Percentiles rank a stretch among this genome's conserved stretches.
phyloP scores from a whole-genome alignment of 1,139 yeast species.

The Diutina scorzettiae region DNA sequence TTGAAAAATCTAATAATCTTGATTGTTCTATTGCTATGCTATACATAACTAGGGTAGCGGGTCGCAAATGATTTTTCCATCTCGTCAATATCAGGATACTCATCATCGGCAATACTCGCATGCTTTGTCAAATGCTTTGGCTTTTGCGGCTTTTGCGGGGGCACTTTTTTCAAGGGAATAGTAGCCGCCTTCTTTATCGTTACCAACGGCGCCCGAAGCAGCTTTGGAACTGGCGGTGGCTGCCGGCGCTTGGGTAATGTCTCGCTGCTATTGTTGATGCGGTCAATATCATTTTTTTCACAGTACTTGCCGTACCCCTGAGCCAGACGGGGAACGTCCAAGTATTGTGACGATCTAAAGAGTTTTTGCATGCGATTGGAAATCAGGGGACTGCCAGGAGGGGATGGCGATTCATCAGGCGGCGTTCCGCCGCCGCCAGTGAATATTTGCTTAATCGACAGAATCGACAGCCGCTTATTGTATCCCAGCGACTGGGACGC shows the following conservation, averaged over 20 bases:
- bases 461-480: conserved; percentile 27
- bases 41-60: conserved; percentile 44
- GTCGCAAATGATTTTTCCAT: conserved; percentile 41
- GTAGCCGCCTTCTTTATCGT: neutral
- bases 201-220: neutral
- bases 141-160: conserved; percentile 54
- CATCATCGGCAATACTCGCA: conserved; percentile 20
- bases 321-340: conserved; percentile 48
- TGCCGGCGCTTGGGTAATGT: neutral
- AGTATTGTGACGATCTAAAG: conserved; percentile 32
- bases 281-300: conserved; percentile 27
- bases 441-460: conserved; percentile 32
- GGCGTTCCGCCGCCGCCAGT: conserved; percentile 16
- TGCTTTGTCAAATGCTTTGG: conserved; percentile 42
- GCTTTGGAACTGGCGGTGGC: conserved; percentile 4
- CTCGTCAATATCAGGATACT: conserved; percentile 43
- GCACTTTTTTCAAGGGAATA: conserved; percentile 18
- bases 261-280: conserved; percentile 18
- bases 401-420: conserved; percentile 7
- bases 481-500: neutral
- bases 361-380: conserved; percentile 60
- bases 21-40: too few species aligned
- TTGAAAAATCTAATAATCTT: too few species aligned
- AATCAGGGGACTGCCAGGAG: conserved; percentile 30
- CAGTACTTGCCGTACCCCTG: conserved; percentile 68